A percentile compares a stretch with the other conserved stretches of the same genome.
Conservation (phyloP, 2,329 filamentous ascomycete genomes). For the Waltergamsia citrina region DNA sequence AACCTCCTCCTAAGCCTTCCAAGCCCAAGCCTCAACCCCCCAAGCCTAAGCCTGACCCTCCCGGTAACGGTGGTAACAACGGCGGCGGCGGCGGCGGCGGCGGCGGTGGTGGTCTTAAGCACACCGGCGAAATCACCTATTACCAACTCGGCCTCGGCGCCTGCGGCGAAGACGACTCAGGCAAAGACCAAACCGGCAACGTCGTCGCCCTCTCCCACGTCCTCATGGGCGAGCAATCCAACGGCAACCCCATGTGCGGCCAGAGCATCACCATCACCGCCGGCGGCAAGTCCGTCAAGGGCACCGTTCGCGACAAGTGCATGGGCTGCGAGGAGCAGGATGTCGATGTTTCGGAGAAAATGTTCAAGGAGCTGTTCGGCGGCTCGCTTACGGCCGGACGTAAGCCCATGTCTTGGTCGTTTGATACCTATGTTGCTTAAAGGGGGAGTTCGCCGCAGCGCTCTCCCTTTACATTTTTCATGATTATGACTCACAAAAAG, state of each 20-base stretch:
- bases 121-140: conserved; percentile 62
- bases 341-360: conserved; percentile 52
- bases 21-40: conserved; percentile 6
- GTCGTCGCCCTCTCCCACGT: conserved; percentile 60
- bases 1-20: conserved; percentile 1
- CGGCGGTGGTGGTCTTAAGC: conserved; percentile 14
- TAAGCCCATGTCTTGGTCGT: conserved; percentile 32
- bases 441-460: no score
- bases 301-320: conserved; percentile 66
- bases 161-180: conserved; percentile 56
- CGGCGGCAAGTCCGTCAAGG: conserved; percentile 48
- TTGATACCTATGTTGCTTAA: no score
- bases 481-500: no score
- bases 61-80: background rate
- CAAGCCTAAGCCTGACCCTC: conserved; percentile 5
- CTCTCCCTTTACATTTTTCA: no score
- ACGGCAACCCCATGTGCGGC: conserved; percentile 62
- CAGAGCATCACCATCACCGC: conserved; percentile 55
- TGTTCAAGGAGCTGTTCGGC: conserved; percentile 44
- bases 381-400: conserved; percentile 31
- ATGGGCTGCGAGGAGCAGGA: conserved; percentile 48
- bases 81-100: conserved; percentile 3
- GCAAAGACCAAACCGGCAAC: conserved; percentile 41
- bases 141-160: conserved; percentile 60
- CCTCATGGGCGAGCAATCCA: conserved; percentile 56